Conservation (phyloP, 2,329 filamentous ascomycete species). For the Epichloe amarillans region DNA sequence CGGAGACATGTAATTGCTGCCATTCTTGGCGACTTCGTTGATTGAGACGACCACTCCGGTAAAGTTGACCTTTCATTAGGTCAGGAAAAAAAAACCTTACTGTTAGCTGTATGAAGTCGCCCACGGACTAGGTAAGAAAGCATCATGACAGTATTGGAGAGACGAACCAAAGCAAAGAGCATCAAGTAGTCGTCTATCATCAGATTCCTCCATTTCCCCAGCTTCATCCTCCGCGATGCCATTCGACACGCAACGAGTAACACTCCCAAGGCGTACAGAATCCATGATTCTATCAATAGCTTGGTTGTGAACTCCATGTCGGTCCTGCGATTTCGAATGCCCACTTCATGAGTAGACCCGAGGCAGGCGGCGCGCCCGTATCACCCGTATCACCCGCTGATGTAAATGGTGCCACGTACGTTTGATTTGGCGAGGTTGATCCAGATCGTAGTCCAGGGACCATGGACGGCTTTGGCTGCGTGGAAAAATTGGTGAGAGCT, state of each 20-base stretch:
- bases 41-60: conserved; percentile 29
- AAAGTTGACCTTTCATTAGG: conserved; percentile 4
- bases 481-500: too few relatives aligned
- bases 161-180: conserved; percentile 30
- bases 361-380: background rate
- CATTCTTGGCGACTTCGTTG: conserved; percentile 28
- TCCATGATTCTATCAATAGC: conserved; percentile 18
- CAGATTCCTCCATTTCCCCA: conserved; percentile 33
- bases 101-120: background rate
- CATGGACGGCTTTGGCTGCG: too few relatives aligned
- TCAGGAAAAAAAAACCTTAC: background rate
- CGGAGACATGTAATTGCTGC: conserved; percentile 30
- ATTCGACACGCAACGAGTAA: conserved; percentile 14
- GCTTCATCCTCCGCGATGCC: conserved; percentile 19
- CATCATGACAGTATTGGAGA: background rate
- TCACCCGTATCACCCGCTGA: too few relatives aligned
- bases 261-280: conserved; percentile 16
- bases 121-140: background rate
- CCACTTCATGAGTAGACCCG: background rate
- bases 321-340: background rate
- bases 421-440: too few relatives aligned
- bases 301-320: conserved; percentile 15
- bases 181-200: conserved; percentile 46
- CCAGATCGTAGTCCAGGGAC: too few relatives aligned
- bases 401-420: too few relatives aligned